Conservation (phyloP, 2,329 filamentous ascomycete genomes). For the Xylariaceae sp. region DNA sequence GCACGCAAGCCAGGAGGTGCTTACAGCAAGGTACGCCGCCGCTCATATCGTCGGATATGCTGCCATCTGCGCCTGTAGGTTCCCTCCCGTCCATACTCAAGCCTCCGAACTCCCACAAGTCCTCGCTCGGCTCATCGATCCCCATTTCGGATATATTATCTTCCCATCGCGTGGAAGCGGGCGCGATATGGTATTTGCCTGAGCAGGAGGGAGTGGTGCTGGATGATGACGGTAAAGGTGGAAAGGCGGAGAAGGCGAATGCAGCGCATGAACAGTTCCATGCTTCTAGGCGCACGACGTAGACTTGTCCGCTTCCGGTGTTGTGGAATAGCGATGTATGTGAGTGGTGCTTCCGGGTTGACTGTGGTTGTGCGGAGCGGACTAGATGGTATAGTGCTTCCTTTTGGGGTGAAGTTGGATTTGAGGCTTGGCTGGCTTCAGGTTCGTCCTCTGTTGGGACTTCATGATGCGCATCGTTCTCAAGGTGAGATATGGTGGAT, state of each 20-base stretch:
- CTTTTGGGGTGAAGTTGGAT: neutral
- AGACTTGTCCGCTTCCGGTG: constrained; percentile 33
- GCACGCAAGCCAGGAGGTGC: constrained; percentile 78
- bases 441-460: neutral
- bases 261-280: constrained; percentile 92
- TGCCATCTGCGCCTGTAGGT: constrained; percentile 14
- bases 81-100: constrained; percentile 32
- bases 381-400: constrained; percentile 55
- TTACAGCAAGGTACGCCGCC: constrained; percentile 66
- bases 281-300: constrained; percentile 67
- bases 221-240: constrained; percentile 20
- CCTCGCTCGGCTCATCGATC: constrained; percentile 6
- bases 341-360: constrained; percentile 28
- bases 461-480: constrained; percentile 1
- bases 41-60: neutral
- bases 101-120: constrained; percentile 30
- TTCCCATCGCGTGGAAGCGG: constrained; percentile 4
- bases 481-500: neutral
- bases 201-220: neutral
- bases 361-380: constrained; percentile 48
- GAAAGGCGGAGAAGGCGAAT: constrained; percentile 72
- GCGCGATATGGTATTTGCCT: constrained; percentile 1
- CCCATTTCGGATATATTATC: constrained; percentile 4
- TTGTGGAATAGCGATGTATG: constrained; percentile 20
- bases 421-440: neutral